Base-by-base conservation (phyloP, 1,284 basidiomycete genomes). In the Ceraceosorus bombacis region DNA sequence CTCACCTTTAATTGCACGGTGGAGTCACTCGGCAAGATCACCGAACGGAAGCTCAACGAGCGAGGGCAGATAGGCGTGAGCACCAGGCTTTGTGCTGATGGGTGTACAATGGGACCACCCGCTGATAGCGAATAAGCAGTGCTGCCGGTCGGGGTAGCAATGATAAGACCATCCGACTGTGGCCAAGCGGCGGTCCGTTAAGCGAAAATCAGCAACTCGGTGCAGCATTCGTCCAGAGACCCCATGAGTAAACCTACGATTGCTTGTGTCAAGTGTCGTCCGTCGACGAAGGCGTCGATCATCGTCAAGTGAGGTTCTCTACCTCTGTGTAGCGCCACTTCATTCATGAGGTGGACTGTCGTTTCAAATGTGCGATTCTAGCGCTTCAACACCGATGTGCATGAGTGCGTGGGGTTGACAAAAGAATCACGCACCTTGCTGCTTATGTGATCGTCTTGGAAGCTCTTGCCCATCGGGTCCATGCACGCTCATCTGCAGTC, bases 261-360 rank as follows among this genome's bases (percentile, higher is more conserved):
- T 15, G 90, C 89, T 79, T 95, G 91, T 0, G 93, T 97, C 12
- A 97, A 82, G 80, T 95, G 90, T 74, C 94, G 89, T 0, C 88
- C 90, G 72, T 97, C 89, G n/a, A 95, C 91, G 77, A 84, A 95
- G 7, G 91, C 88, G 74, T 97, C 91, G 60, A 97, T 91, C 5
- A 89, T 90, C 63, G 91, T 92, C 56, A 97, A 82, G 72, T 96
- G 93, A 1, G 92, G 89, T 67, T 88, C 88, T 37, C 88, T 84
- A 5, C 93, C 93, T 27, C 93, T 85, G 78, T 97, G 94, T 27
- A 97, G 81, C 8, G 90, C 86, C 58, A 97, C 86, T 79, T 97
- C 94, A 74, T 97, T 97, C 90, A 97, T 94, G 41, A 95, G 90
- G 78, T 96, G 92, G 85, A 89, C 43, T 90, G 65, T 88, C 91